A percentile compares a stretch with the other conserved stretches of the same genome.
These are phyloP conservation scores for Suillus lakei DNA, from an alignment of 768 basidiomycete genomes.

Conservation along the genomic window DNA sequence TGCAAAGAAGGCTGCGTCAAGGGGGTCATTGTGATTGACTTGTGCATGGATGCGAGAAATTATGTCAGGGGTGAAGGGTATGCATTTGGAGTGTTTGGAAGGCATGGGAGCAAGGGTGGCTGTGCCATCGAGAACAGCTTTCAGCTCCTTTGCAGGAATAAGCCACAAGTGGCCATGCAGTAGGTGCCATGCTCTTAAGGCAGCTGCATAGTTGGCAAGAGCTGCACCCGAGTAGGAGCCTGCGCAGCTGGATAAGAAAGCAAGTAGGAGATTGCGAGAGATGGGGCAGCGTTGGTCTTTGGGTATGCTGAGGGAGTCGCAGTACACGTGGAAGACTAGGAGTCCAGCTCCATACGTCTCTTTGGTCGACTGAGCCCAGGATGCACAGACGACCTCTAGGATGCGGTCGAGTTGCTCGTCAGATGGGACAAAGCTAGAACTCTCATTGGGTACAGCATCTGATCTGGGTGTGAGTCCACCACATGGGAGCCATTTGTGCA, in stretches of 20 bases:
- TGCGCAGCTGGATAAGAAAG: constrained; percentile 20
- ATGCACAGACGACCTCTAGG: constrained; percentile 19
- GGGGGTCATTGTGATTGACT: constrained; percentile 11
- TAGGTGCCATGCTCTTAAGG: constrained; percentile 30
- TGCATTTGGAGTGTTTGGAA: not conserved
- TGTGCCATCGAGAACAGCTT: constrained; percentile 12
- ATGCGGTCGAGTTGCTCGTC: constrained; percentile 26
- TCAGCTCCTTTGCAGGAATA: constrained; percentile 14
- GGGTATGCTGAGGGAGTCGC: constrained; percentile 29
- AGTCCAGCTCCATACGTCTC: constrained; percentile 45
- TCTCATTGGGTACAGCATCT: too few relatives aligned
- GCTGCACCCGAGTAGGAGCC: constrained; percentile 17
- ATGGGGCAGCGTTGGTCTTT: constrained; percentile 20
- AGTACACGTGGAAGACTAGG: constrained; percentile 43
- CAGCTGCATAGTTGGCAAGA: constrained; percentile 18
- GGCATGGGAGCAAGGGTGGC: not conserved
- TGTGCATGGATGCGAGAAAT: constrained; percentile 33
- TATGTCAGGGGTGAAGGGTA: not conserved
- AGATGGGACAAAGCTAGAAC: too few relatives aligned
- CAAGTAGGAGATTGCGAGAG: not conserved
- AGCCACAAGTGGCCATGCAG: constrained; percentile 22
- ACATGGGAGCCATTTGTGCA: too few relatives aligned
- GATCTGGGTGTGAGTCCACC: too few relatives aligned
- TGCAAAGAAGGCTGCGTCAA: constrained; percentile 41
- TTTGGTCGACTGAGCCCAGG: constrained; percentile 35